phyloP scores from a whole-genome alignment of 2,329 filamentous ascomycete species.

The Chaetomiaceae sp. region DNA sequence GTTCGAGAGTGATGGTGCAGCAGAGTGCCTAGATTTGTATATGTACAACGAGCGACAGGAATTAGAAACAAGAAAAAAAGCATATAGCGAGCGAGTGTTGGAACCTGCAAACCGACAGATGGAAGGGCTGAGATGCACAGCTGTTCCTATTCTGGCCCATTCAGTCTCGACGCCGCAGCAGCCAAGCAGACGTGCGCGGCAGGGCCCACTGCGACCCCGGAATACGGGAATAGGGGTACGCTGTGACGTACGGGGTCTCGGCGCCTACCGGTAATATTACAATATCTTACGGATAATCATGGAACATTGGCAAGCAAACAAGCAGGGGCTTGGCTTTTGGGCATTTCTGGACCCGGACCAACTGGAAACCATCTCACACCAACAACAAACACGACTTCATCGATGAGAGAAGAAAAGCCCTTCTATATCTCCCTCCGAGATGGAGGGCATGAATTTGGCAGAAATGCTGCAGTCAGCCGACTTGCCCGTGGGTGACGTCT shows the following conservation, averaged over 20 bases:
- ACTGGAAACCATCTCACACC: no score
- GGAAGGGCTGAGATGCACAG: neutral
- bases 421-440: no score
- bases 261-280: no score
- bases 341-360: no score
- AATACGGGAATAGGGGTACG: neutral
- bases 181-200: neutral
- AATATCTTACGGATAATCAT: no score
- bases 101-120: neutral
- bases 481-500: no score
- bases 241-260: slow-evolving; percentile 1
- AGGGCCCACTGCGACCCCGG: neutral
- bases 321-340: neutral
- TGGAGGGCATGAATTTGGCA: neutral
- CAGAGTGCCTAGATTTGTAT: neutral
- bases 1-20: neutral
- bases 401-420: no score
- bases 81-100: slow-evolving; percentile 14
- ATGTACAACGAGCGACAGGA: slow-evolving; percentile 1
- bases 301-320: neutral
- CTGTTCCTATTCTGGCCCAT: slow-evolving; percentile 10
- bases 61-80: neutral
- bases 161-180: neutral
- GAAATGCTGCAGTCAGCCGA: no score
- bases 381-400: no score